Percentiles rank a stretch among this genome's conserved stretches.
Evolutionary conservation across 169 alveolate genomes (phyloP).

Genomic region (Plasmodium adleri): DNA sequence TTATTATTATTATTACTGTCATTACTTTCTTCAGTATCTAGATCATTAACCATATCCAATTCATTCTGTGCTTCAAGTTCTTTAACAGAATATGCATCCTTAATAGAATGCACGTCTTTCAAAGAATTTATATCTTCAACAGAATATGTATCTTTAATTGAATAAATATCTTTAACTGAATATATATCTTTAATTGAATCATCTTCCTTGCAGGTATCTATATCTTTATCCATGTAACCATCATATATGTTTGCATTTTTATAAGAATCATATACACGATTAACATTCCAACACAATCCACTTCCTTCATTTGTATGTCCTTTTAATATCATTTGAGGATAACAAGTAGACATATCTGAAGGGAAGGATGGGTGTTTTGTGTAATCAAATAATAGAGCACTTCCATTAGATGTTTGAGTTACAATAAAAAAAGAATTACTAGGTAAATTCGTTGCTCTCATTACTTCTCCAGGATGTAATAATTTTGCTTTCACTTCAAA

Average conservation of each 20-base stretch:
- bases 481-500: slow-evolving; percentile 89
- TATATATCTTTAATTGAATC: too few relatives aligned
- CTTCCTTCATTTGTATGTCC: slow-evolving; percentile 95
- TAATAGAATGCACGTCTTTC: neutral
- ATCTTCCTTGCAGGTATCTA: neutral
- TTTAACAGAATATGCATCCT: neutral
- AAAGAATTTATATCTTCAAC: neutral
- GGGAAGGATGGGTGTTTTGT: slow-evolving; percentile 94
- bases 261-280: slow-evolving; percentile 28
- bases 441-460: slow-evolving; percentile 93
- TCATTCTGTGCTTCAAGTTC: neutral
- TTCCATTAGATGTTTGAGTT: slow-evolving; percentile 93
- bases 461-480: slow-evolving; percentile 89
- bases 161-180: too few relatives aligned
- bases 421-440: slow-evolving; percentile 92
- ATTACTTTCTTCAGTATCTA: neutral
- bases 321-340: slow-evolving; percentile 91
- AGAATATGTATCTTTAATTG: neutral
- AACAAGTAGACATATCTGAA: slow-evolving; percentile 86
- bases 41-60: too few relatives aligned
- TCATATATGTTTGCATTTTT: neutral
- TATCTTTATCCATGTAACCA: neutral
- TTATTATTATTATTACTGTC: slow-evolving; percentile 6
- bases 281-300: slow-evolving; percentile 92
- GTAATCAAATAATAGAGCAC: slow-evolving; percentile 92